These are phyloP conservation scores for Protea cynaroides DNA, from an alignment of 164 flowering plant species.

Conservation along the genomic window DNA sequence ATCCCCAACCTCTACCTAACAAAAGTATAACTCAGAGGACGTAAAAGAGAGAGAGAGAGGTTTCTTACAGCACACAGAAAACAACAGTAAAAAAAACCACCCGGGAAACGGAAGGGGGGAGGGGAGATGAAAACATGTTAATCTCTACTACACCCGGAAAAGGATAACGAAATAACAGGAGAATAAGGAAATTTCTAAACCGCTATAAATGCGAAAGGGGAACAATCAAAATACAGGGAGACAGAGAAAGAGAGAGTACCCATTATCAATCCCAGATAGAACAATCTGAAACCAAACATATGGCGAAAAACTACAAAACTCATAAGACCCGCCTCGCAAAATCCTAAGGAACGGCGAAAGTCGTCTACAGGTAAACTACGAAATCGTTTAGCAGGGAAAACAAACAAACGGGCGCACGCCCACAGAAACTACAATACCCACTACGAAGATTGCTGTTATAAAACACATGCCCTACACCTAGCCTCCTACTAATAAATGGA, in stretches of 20 bases:
- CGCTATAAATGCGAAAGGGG: no score
- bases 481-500: no score
- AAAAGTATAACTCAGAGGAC: neutral
- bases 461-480: no score
- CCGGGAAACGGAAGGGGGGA: neutral
- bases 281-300: no score
- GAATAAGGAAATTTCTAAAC: neutral
- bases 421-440: neutral
- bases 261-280: neutral
- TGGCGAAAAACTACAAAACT: neutral
- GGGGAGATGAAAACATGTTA: no score
- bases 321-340: slow-evolving; percentile 10
- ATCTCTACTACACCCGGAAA: neutral
- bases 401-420: no score
- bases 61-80: neutral
- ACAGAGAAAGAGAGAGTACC: neutral
- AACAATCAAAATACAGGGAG: neutral
- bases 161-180: neutral
- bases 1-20: slow-evolving; percentile 3
- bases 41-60: neutral
- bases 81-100: no score
- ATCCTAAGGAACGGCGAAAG: slow-evolving; percentile 2
- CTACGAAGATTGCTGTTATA: no score
- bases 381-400: neutral
- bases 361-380: neutral